These are phyloP conservation scores for Mycena galericulata DNA, from an alignment of 768 basidiomycete genomes.

Conservation along the genomic window DNA sequence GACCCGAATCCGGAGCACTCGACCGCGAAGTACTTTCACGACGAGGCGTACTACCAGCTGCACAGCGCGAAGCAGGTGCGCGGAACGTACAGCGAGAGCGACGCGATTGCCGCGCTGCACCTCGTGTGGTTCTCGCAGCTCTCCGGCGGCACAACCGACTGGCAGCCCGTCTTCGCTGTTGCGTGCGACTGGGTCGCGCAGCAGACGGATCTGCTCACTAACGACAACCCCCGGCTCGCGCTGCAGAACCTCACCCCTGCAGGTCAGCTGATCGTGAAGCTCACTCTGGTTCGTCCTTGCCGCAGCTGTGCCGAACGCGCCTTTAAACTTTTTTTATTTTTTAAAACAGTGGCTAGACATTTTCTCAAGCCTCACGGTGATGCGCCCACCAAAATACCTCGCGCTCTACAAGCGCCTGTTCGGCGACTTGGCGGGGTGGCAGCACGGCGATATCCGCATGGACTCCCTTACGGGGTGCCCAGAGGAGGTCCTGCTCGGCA, in stretches of 20 bases:
- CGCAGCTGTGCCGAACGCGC: conserved; percentile 17
- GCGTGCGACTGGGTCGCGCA: conserved; percentile 81
- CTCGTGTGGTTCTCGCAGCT: conserved; percentile 80
- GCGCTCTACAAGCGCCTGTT: conserved; percentile 76
- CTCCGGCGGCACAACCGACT: conserved; percentile 75
- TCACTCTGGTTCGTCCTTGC: conserved; percentile 71
- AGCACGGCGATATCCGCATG: conserved; percentile 61
- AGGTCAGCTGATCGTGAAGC: conserved; percentile 73
- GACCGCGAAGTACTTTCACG: conserved; percentile 72
- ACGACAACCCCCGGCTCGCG: conserved; percentile 73
- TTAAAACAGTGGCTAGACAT: conserved; percentile 79
- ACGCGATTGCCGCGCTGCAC: conserved; percentile 84
- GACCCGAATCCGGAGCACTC: conserved; percentile 66
- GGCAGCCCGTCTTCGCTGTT: conserved; percentile 76
- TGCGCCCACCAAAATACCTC: conserved; percentile 74
- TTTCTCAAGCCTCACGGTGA: conserved; percentile 72
- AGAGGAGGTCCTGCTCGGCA: conserved; percentile 79
- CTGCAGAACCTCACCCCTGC: conserved; percentile 66
- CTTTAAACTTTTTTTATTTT: conserved; percentile 11
- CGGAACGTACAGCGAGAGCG: conserved; percentile 69
- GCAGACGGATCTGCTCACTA: conserved; percentile 68
- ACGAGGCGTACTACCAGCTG: conserved; percentile 76
- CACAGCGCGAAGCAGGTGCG: conserved; percentile 64
- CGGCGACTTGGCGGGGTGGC: conserved; percentile 57
- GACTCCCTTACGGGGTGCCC: conserved; percentile 82